These are phyloP conservation scores for Globisporangium splendens DNA, from an alignment of 352 stramenopile species.

Conservation along the genomic window DNA sequence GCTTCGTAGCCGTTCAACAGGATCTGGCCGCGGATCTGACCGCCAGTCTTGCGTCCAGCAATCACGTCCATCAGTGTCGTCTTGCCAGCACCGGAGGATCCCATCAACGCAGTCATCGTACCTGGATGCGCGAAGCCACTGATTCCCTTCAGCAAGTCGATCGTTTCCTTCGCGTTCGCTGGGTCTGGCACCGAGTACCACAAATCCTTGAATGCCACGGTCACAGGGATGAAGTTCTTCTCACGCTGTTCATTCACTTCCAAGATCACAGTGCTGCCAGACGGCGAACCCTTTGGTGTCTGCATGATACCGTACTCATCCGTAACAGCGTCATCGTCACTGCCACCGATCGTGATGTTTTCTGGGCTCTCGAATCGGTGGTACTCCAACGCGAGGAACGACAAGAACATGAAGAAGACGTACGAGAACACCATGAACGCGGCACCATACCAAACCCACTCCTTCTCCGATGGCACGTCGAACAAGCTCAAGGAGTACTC, in stretches of 20 bases:
- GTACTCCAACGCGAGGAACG: neutral
- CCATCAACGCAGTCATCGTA: constrained; percentile 38
- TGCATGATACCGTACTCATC: no score
- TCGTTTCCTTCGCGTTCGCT: constrained; percentile 24
- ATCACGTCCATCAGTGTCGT: constrained; percentile 88
- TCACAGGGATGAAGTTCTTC: neutral
- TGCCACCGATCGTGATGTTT: constrained; percentile 15
- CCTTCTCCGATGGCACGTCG: constrained; percentile 20
- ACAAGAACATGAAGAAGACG: neutral
- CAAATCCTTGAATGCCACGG: constrained; percentile 17
- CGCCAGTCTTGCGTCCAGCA: constrained; percentile 44
- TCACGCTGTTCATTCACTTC: no score
- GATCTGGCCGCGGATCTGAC: constrained; percentile 84
- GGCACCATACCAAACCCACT: constrained; percentile 34
- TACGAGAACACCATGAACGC: constrained; percentile 34
- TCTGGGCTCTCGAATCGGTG: neutral
- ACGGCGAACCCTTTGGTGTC: no score
- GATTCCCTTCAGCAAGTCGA: constrained; percentile 30
- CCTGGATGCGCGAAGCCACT: constrained; percentile 23
- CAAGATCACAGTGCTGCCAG: no score
- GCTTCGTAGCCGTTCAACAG: constrained; percentile 28
- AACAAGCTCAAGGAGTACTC: constrained; percentile 39
- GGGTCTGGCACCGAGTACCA: constrained; percentile 20
- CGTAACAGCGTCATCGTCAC: constrained; percentile 9
- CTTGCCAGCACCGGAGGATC: constrained; percentile 16